These are phyloP conservation scores for Rubus parviflorus DNA, from an alignment of 306 rosid genomes.

Conservation along the genomic window DNA sequence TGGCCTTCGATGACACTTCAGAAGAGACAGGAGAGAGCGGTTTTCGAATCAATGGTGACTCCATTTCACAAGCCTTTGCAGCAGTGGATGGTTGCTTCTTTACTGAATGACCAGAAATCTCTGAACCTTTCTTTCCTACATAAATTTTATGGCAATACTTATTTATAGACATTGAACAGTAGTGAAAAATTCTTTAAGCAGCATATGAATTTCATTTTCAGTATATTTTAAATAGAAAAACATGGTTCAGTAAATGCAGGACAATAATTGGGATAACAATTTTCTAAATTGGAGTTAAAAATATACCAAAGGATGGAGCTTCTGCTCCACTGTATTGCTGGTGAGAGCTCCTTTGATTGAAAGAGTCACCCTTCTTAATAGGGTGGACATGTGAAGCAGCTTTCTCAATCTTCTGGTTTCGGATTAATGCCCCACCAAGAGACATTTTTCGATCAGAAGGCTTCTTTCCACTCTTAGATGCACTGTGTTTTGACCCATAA, in stretches of 20 bases:
- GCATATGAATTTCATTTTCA: neutral
- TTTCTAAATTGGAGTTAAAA: neutral
- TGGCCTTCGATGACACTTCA: conserved; percentile 35
- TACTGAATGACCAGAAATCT: conserved; percentile 29
- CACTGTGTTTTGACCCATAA: conserved; percentile 49
- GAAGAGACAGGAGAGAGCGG: conserved; percentile 63
- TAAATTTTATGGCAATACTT: neutral
- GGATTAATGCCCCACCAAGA: conserved; percentile 53
- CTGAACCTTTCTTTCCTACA: conserved; percentile 43
- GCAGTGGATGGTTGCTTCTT: conserved; percentile 27
- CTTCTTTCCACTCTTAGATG: conserved; percentile 40
- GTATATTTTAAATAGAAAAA: neutral
- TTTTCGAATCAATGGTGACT: conserved; percentile 38
- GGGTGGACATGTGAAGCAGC: conserved; percentile 39
- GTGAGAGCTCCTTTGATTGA: conserved; percentile 39
- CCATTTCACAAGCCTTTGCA: conserved; percentile 31
- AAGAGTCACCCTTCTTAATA: conserved; percentile 36
- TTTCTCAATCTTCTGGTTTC: conserved; percentile 43
- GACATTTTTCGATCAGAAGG: conserved; percentile 45
- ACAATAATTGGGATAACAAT: neutral
- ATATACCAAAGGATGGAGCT: conserved; percentile 38
- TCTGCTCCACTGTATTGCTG: conserved; percentile 34
- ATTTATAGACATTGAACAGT: neutral
- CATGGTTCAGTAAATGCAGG: neutral
- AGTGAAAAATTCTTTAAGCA: neutral